Evolutionary conservation across 768 basidiomycete genomes (phyloP), one percentile per base, ranked within the genome.

Genomic region (Boletus patriciae): DNA sequence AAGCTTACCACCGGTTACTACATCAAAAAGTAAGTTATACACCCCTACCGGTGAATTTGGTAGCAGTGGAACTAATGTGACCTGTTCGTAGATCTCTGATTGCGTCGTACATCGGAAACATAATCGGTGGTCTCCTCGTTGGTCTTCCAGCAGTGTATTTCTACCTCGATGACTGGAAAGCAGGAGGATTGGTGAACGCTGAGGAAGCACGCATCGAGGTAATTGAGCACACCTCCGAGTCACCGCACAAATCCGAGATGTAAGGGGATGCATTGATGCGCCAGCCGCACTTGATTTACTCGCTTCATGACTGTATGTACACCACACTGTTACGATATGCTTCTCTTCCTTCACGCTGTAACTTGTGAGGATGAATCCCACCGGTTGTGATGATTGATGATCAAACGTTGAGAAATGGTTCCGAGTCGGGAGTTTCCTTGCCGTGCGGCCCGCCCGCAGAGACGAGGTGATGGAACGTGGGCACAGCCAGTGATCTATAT

Each of bases 61-160:
- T n/a, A n/a, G n/a, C n/a, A n/a, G n/a, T n/a, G 54, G 21, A 27
- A 23, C 38, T 23, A 36, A 54, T 48, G 27, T 36, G 48, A 21
- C 57, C 21, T 21, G 27, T 42, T 37, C 23, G n/a, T 54, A 80
- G 78, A 65, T 89, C 88, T 3, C 66, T 89, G 33, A 82, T 89
- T 63, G 84, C 88, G 2, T 64, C 87, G 3, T 82, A 78, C 63
- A 57, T 88, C 44, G 88, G 88, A 12, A 90, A 90, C 67, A 77
- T 84, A 31, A 73, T 89, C 34, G 88, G 88, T 2, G 88, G 77
- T 10, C 72, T 85, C 31, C 70, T 86, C 42, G 85, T 90, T 29
- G 88, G 76, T 33, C 66, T 88, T 5, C 88, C 88, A 3, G 85
- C 80, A 1, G 73, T 77, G 6, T 87, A 87, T 65, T 83, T 86